phyloP scores from a whole-genome alignment of 805 yeast species.

The Sugiyamaella floridensis region DNA sequence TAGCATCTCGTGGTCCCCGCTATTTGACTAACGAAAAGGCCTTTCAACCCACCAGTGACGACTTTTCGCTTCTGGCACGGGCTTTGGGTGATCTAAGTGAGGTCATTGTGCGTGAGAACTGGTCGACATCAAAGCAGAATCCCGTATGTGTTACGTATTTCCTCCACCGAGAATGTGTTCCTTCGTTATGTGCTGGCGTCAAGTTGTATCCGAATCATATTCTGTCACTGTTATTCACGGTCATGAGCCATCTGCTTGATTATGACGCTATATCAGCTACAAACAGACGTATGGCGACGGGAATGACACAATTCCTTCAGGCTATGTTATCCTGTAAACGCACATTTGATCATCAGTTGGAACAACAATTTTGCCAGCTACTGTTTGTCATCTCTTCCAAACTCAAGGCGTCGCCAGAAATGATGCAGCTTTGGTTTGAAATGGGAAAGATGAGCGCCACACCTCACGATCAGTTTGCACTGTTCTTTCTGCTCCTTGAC shows the following conservation, averaged over 20 bases:
- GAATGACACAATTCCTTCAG: constrained; percentile 4
- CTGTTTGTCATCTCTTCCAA: constrained; percentile 9
- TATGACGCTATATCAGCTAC: background rate
- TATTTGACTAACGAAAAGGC: background rate
- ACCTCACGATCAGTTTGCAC: constrained; percentile 19
- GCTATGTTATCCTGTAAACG: constrained; percentile 1
- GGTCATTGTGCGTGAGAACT: constrained; percentile 6
- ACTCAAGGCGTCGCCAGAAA: constrained; percentile 7
- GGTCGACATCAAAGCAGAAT: background rate
- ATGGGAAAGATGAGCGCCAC: background rate
- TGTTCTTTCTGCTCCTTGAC: constrained; percentile 22
- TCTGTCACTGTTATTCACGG: background rate
- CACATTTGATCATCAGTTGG: constrained; percentile 6
- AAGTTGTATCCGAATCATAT: background rate
- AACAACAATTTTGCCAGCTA: constrained; percentile 9
- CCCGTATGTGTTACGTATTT: constrained; percentile 8
- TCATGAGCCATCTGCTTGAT: background rate
- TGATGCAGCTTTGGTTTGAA: constrained; percentile 8
- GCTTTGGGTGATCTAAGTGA: constrained; percentile 1
- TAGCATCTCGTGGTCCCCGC: background rate
- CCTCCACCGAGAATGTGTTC: constrained; percentile 4
- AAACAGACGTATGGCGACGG: background rate
- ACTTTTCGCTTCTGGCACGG: constrained; percentile 1
- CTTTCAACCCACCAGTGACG: background rate
- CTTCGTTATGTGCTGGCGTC: background rate